phyloP scores from a whole-genome alignment of 208 protist species.

The Strigomonas galati region DNA sequence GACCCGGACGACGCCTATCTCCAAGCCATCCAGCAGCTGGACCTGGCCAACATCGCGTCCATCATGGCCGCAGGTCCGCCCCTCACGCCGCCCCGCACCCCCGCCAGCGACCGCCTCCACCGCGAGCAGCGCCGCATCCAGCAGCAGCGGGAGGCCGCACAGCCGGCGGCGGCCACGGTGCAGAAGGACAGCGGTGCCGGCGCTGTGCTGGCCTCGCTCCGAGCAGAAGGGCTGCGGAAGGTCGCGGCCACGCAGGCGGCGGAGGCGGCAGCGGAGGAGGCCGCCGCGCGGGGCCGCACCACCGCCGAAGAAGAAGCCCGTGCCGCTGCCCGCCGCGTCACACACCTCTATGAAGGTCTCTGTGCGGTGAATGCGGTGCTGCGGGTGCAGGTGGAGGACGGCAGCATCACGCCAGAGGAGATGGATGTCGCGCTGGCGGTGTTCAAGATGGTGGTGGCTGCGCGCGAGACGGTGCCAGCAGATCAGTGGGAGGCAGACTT shows the following conservation, averaged over 20 bases:
- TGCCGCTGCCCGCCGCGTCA: background rate
- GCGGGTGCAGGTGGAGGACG: constrained; percentile 37
- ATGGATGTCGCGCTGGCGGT: constrained; percentile 36
- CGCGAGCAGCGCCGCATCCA: no score
- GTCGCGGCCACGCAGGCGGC: constrained; percentile 22
- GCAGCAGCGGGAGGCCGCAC: constrained; percentile 11
- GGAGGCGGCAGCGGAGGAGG: constrained; percentile 13
- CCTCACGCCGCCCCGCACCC: constrained; percentile 15
- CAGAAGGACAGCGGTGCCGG: constrained; percentile 12
- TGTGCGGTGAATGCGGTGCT: constrained; percentile 52
- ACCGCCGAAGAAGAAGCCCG: no score
- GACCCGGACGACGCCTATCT: constrained; percentile 56
- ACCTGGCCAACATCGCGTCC: constrained; percentile 45
- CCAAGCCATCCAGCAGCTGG: constrained; percentile 35
- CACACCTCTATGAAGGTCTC: constrained; percentile 54
- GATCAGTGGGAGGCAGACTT: constrained; percentile 49
- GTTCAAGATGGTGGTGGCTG: constrained; percentile 27
- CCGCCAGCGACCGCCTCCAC: background rate
- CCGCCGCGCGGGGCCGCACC: no score
- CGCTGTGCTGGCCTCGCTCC: background rate
- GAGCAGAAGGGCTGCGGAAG: background rate
- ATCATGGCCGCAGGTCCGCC: constrained; percentile 25
- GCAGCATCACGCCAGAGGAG: constrained; percentile 20
- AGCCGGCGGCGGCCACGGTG: constrained; percentile 19
- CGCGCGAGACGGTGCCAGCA: constrained; percentile 12